Base-by-base conservation (phyloP, 78 protist species). In the Chrysochromulina parva region DNA sequence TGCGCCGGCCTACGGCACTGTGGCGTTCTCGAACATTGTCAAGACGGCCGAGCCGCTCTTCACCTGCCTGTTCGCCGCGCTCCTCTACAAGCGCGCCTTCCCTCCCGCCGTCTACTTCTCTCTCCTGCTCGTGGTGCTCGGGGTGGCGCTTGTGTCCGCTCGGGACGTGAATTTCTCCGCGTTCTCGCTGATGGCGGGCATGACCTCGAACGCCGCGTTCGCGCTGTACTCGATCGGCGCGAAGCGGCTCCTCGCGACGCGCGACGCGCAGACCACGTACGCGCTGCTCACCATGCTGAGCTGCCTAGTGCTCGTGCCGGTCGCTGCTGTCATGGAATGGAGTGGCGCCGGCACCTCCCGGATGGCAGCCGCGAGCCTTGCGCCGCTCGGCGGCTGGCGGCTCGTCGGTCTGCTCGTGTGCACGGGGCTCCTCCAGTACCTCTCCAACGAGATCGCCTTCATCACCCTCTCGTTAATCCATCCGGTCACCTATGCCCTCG, bases 1-100 rank as follows among this genome's bases (percentile, higher is more conserved):
- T 24, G 86, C 86, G 86, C 86, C 86, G 0, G 86, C 86, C 48
- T 78, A 53, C 60, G 86, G 86, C 62, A 50, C 62, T 38, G 86
- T 78, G 10, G 86, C 86, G 14, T 78, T 78, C 62, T 7, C 86
- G 48, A 78, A 78, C 86, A 53, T 78, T 48, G 47, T 78, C n/a
- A 78, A 78, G 47, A 78, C 86, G 3, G 59, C 86, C 20, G 86
- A 78, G 47, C 59, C 86, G 16, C 86, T 78, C 20, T 78, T 78
- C 62, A 53, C 86, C n/a, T 53, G 62, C 62, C 6, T 24, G 52
- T 53, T 78, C 62, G 50, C 86, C 22, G 7, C 7, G 14, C 58
- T 78, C 19, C 14, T 78, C 50, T 53, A 50, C 86, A 20, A 13
- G 62, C 62, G 62, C 7, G 62, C 13, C 13, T 58, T 74, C 57